phyloP scores from a whole-genome alignment of 768 basidiomycete species.

The Termitomyces sp. region DNA sequence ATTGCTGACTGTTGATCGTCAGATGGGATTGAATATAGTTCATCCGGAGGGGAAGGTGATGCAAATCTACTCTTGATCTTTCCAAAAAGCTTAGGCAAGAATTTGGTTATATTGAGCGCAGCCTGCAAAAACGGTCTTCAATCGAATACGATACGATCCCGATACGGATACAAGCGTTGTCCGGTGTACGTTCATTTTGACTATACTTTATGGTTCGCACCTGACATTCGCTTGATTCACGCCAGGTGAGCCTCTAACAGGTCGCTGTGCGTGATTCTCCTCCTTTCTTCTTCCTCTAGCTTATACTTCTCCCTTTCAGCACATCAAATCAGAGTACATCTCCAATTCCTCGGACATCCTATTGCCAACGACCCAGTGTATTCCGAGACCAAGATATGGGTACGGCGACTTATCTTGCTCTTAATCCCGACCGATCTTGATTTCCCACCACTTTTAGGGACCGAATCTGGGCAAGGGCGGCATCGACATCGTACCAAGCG shows the following conservation, averaged over 20 bases:
- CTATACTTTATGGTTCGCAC: background rate
- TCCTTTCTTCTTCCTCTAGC: conserved; percentile 4
- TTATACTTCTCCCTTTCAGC: conserved; percentile 43
- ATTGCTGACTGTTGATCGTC: conserved; percentile 87
- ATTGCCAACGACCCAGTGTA: conserved; percentile 97
- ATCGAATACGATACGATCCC: conserved; percentile 73
- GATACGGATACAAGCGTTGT: conserved; percentile 83
- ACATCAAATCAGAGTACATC: conserved; percentile 95
- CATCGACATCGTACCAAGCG: conserved; percentile 69
- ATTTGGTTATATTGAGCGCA: conserved; percentile 24
- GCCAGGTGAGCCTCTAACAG: conserved; percentile 83
- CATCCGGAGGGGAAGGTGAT: conserved; percentile 91
- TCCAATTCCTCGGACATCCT: conserved; percentile 90
- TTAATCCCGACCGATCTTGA: background rate
- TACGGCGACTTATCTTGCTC: conserved; percentile 20
- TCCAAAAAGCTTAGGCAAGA: background rate
- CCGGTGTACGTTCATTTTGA: conserved; percentile 51
- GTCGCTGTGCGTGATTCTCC: conserved; percentile 67
- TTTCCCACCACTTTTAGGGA: conserved; percentile 43
- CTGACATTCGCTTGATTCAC: background rate
- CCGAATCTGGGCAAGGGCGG: conserved; percentile 72
- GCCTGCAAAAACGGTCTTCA: conserved; percentile 89
- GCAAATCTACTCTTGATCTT: background rate
- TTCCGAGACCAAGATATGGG: conserved; percentile 77
- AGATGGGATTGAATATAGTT: conserved; percentile 95